Percentiles rank a stretch among this genome's conserved stretches.
Conservation (phyloP, 352 stramenopile species). For the Pseudoperonospora humuli region DNA sequence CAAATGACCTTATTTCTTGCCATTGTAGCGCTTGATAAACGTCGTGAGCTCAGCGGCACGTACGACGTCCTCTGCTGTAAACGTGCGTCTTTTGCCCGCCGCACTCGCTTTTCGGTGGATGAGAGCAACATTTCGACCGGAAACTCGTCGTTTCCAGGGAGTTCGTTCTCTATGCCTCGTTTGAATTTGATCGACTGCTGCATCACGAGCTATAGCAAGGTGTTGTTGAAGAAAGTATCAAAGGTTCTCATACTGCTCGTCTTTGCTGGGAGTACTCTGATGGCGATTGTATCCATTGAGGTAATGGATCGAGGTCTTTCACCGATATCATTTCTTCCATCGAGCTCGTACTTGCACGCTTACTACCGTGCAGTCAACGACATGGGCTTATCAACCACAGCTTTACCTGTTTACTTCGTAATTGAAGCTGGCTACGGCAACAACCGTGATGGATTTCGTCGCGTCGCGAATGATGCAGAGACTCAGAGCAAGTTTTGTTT, state of each 20-base stretch:
- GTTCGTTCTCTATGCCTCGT: slow-evolving; percentile 13
- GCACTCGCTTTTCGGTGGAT: slow-evolving; percentile 21
- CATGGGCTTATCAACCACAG: slow-evolving; percentile 35
- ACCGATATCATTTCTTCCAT: slow-evolving; percentile 43
- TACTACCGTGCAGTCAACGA: slow-evolving; percentile 46
- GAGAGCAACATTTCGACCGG: slow-evolving; percentile 21
- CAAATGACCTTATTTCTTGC: slow-evolving; percentile 65
- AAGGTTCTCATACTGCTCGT: slow-evolving; percentile 52
- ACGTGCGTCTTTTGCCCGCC: slow-evolving; percentile 15
- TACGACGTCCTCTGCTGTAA: slow-evolving; percentile 59
- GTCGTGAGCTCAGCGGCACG: slow-evolving; percentile 43
- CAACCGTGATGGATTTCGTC: slow-evolving; percentile 33
- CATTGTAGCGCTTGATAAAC: slow-evolving; percentile 61
- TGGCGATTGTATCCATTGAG: slow-evolving; percentile 48
- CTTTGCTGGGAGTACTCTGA: slow-evolving; percentile 38
- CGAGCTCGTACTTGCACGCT: slow-evolving; percentile 44
- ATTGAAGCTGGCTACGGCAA: slow-evolving; percentile 49
- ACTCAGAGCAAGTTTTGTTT: slow-evolving; percentile 45
- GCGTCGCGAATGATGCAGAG: slow-evolving; percentile 19
- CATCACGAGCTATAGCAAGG: slow-evolving; percentile 32
- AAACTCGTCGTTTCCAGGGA: slow-evolving; percentile 26
- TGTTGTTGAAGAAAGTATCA: slow-evolving; percentile 35
- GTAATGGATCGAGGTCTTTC: slow-evolving; percentile 46
- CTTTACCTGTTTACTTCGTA: slow-evolving; percentile 54
- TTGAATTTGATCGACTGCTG: slow-evolving; percentile 33